Evolutionary conservation across 257 asterid species (phyloP).

Genomic region (Rubia yunnanensis): DNA sequence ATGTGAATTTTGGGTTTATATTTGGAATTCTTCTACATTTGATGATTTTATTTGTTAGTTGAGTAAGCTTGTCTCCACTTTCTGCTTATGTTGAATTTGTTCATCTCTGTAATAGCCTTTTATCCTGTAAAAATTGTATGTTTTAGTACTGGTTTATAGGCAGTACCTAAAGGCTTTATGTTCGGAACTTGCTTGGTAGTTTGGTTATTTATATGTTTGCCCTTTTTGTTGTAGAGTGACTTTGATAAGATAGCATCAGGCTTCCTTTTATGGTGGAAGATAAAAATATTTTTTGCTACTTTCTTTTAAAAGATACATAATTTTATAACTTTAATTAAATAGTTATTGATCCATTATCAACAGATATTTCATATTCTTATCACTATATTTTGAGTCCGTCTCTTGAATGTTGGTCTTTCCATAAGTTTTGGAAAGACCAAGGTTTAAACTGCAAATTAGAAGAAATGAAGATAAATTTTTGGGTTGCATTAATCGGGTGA

Average conservation of each 20-base stretch:
- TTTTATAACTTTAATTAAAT: too few species aligned
- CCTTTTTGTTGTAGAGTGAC: slow-evolving; percentile 44
- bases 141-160: neutral
- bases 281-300: too few species aligned
- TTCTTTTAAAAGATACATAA: too few species aligned
- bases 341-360: too few species aligned
- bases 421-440: too few species aligned
- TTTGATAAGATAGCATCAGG: slow-evolving; percentile 50
- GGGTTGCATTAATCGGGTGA: too few species aligned
- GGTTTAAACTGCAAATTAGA: too few species aligned
- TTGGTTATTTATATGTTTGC: slow-evolving; percentile 12
- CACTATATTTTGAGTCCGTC: too few species aligned
- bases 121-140: neutral
- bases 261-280: too few species aligned
- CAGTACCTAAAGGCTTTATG: neutral
- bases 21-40: neutral
- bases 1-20: neutral
- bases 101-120: neutral
- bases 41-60: neutral
- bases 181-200: neutral
- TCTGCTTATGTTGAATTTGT: neutral
- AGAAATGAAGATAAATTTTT: too few species aligned
- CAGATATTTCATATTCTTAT: too few species aligned
- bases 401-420: too few species aligned
- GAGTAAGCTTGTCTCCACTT: neutral